Base-by-base conservation (phyloP, 2,329 filamentous ascomycete genomes). In the Phialemoniopsis sp. region DNA sequence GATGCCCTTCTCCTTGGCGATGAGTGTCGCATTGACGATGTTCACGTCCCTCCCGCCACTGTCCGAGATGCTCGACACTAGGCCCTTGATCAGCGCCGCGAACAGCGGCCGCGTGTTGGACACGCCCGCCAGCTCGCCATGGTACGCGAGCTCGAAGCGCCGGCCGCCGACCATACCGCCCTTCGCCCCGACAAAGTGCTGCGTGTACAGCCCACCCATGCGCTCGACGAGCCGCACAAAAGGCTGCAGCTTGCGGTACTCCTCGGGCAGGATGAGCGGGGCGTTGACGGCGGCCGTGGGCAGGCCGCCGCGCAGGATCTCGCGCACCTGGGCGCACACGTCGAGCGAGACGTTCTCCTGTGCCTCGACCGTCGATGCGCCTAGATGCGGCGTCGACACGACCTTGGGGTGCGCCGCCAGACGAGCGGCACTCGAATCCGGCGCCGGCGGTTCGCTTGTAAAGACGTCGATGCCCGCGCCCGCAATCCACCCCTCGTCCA, bases 311-410 rank as follows among this genome's bases (percentile, higher is more conserved):
- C 72, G 69, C 3, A 93, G 67, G 32, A 91, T 87, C 42, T 82
- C 76, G 0, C 86, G 71, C 12, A 90, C 85, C 61, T 93, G 87
- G 28, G 83, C 82, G 59, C 87, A 91, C 8, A 91, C 87, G 50
- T 91, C 87, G 46, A 90, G 76, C 2, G 83, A 87, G 4, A 90
- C 87, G 45, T 89, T 90, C 54, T 91, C 86, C 58, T 93, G 87
- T 0, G 87, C 87, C 68, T 93, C 87, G 28, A 85, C 74, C 0
- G 87, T 93, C 0, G 82, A 87, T 0, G 87, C 87, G 8, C 87
- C 87, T 0, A 93, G 70, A 57, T 93, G 87, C 2, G 87, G 87
- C 8, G 87, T 91, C 2, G 81, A 81, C 3, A 91, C 80, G 1
- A 89, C 85, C 47, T 78, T 82, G 1, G 81, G 76, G 49, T 91